Evolutionary conservation across 2,329 filamentous ascomycete genomes (phyloP), one percentile per base, ranked within the genome.

Genomic region (Aschersonia sp.): DNA sequence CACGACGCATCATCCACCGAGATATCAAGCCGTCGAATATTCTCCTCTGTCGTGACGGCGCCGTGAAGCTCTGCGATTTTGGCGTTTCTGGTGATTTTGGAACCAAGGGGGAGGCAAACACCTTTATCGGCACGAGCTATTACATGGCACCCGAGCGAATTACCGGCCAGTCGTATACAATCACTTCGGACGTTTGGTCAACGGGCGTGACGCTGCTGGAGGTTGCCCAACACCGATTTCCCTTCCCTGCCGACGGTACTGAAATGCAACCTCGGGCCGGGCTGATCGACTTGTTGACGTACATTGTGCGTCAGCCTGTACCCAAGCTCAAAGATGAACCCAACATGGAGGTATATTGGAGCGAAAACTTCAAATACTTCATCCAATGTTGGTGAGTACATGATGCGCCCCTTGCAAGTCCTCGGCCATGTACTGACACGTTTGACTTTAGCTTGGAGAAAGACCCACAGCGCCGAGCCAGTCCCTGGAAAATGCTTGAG

Each of bases 121-220:
- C 92, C 0, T 98, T 98, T 60, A 98, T 98, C 61, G 92, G 92
- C 53, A 98, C 92, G 10, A 94, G 87, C 51, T 98, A 97, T 64
- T 98, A 98, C 71, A 98, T 98, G 92, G 92, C 92, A 4, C 92
- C 92, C 0, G 92, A 98, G 65, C 84, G 92, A 46, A 98, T 98
- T 63, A 95, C 92, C 1, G 92, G 92, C 49, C 87, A 97, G 69
- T 90, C 84, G 45, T 98, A 98, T 66, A 98, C 90, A 51, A 98
- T 98, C 64, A 98, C 90, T 2, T 95, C 88, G 6, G 92, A 98
- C 57, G 92, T 98, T 48, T 98, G 92, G 92, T 95, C 89, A 41
- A 82, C 95, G 6, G 92, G 92, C 53, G 92, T 98, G 47, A 97
- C 92, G 2, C 69, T 98, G 45, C 80, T 98, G n/a, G 92, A 98